Evolutionary conservation across 495 filamentous ascomycete species (phyloP).

Genomic region (Penicillium soppii): DNA sequence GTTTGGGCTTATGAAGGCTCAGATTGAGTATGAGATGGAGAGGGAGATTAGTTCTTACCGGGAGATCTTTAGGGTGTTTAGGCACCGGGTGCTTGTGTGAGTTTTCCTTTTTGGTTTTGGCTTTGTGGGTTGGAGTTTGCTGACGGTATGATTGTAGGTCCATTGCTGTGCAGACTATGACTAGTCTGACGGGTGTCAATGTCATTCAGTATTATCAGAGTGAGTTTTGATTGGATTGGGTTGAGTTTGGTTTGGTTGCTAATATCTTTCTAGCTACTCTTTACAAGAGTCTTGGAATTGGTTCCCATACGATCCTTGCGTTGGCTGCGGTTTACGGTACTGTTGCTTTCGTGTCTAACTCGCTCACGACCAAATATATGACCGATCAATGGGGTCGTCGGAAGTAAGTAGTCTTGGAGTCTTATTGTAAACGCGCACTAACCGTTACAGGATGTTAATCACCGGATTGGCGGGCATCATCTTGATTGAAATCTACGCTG

Average conservation of each 20-base stretch:
- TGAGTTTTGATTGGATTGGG: slow-evolving; percentile 13
- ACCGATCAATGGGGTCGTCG: slow-evolving; percentile 62
- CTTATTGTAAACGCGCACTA: not conserved
- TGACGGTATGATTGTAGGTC: slow-evolving; percentile 28
- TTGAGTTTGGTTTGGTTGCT: not conserved
- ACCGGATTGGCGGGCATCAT: slow-evolving; percentile 50
- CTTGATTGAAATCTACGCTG: slow-evolving; percentile 57
- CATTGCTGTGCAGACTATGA: slow-evolving; percentile 60
- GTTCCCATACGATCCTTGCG: slow-evolving; percentile 49
- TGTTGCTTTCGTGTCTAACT: slow-evolving; percentile 52
- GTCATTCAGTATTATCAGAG: slow-evolving; percentile 60
- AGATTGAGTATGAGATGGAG: slow-evolving; percentile 62
- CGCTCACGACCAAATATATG: slow-evolving; percentile 50
- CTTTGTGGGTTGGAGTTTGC: not conserved
- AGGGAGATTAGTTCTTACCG: slow-evolving; percentile 51
- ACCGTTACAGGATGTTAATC: slow-evolving; percentile 47
- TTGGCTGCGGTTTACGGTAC: slow-evolving; percentile 58
- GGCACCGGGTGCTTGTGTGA: slow-evolving; percentile 50
- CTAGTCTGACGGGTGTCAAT: slow-evolving; percentile 56
- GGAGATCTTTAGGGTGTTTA: slow-evolving; percentile 53
- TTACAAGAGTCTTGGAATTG: slow-evolving; percentile 57
- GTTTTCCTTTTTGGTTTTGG: slow-evolving; percentile 9
- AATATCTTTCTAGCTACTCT: slow-evolving; percentile 37
- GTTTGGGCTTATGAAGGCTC: slow-evolving; percentile 53
- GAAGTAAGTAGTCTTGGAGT: slow-evolving; percentile 35